A percentile compares a stretch with the other conserved stretches of the same genome.
phyloP scores from a whole-genome alignment of 805 yeast species.

The Clavispora fructus region DNA sequence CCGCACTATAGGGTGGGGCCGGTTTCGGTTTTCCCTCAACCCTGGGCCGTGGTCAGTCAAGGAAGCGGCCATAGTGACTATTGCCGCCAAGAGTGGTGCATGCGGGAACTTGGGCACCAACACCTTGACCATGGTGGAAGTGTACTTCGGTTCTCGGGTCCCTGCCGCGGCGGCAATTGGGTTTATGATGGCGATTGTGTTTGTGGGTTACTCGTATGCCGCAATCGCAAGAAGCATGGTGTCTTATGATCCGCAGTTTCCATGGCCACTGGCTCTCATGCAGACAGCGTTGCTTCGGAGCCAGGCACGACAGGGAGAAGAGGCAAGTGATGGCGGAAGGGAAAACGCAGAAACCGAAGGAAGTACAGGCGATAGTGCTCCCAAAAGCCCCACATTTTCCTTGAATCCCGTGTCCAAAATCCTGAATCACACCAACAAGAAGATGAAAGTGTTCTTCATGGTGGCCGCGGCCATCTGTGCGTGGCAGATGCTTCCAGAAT shows the following conservation, averaged over 20 bases:
- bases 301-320: conserved; percentile 10
- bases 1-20: conserved; percentile 15
- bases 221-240: conserved; percentile 44
- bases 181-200: conserved; percentile 49
- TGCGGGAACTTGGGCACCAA: conserved; percentile 48
- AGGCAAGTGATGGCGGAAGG: background rate
- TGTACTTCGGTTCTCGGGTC: conserved; percentile 36
- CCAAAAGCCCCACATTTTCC: too few species aligned
- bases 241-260: conserved; percentile 43
- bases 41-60: conserved; percentile 56
- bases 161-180: conserved; percentile 28
- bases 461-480: conserved; percentile 20
- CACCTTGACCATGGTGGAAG: conserved; percentile 42
- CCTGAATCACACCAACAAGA: conserved; percentile 5
- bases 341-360: background rate
- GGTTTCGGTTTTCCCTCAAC: conserved; percentile 29
- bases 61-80: conserved; percentile 48
- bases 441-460: conserved; percentile 34
- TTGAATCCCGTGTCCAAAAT: too few species aligned
- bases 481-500: conserved; percentile 50
- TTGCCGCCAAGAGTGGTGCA: conserved; percentile 49
- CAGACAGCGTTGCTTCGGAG: conserved; percentile 33
- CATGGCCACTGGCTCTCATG: conserved; percentile 49
- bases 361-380: background rate
- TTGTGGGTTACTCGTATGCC: conserved; percentile 49